Percentiles rank a stretch among this genome's conserved stretches.
These are phyloP conservation scores for Serendipita sp. DNA, from an alignment of 768 basidiomycete genomes.

Conservation along the genomic window DNA sequence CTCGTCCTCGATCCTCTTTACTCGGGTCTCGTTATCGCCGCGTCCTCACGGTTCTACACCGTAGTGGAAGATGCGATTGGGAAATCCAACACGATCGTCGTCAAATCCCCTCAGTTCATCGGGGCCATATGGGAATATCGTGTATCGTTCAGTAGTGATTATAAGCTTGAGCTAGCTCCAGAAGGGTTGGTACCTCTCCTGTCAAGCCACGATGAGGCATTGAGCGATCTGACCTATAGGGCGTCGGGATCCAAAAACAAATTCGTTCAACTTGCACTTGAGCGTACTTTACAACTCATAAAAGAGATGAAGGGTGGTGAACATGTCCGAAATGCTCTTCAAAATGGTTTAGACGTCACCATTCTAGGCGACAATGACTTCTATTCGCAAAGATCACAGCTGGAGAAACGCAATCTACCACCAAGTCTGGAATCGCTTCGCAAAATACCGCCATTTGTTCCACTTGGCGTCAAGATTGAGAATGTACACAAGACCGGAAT, in stretches of 20 bases:
- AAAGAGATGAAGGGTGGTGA: conserved; percentile 36
- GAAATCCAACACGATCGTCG: conserved; percentile 34
- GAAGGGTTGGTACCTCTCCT: not conserved
- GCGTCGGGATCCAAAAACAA: conserved; percentile 52
- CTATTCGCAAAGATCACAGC: conserved; percentile 81
- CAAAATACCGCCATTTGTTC: conserved; percentile 58
- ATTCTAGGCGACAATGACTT: conserved; percentile 95
- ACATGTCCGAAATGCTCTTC: conserved; percentile 27
- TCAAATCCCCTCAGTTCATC: conserved; percentile 85
- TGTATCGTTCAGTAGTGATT: conserved; percentile 25
- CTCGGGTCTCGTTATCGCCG: conserved; percentile 77
- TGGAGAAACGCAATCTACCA: conserved; percentile 43
- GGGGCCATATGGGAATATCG: conserved; percentile 61
- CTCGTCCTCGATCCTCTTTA: conserved; percentile 82
- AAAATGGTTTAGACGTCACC: conserved; percentile 50
- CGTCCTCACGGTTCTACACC: conserved; percentile 88
- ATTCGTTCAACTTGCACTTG: conserved; percentile 82
- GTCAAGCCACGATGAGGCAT: not conserved
- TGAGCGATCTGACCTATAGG: not conserved
- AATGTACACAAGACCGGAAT: conserved; percentile 97
- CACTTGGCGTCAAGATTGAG: conserved; percentile 47
- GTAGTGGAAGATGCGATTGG: conserved; percentile 31
- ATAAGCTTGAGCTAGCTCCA: not conserved
- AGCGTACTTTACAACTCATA: conserved; percentile 53
- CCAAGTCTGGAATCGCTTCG: conserved; percentile 45